These are phyloP conservation scores for Hirsutella rhossiliensis DNA, from an alignment of 2,329 filamentous ascomycete genomes.

Conservation along the genomic window DNA sequence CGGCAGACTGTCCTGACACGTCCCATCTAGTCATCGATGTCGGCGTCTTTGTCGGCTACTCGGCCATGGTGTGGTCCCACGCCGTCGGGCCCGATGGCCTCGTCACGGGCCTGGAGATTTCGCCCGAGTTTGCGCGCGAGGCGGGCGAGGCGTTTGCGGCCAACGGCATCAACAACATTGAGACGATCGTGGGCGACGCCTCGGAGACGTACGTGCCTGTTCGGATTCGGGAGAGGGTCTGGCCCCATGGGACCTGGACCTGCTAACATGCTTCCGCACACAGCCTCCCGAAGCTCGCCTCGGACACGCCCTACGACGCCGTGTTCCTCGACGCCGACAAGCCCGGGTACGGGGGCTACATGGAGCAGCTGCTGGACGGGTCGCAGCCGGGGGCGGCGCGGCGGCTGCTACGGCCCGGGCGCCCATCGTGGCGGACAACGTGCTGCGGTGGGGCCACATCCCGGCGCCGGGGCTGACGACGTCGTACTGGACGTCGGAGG, in stretches of 20 bases:
- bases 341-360: slow-evolving; percentile 35
- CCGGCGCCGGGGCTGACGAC: slow-evolving; percentile 17
- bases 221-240: too few species aligned
- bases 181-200: slow-evolving; percentile 34
- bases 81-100: slow-evolving; percentile 29
- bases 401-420: slow-evolving; percentile 36
- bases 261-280: neutral
- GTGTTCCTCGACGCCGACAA: slow-evolving; percentile 45
- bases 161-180: slow-evolving; percentile 28
- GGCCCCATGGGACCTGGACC: too few species aligned
- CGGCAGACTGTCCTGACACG: neutral
- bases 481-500: slow-evolving; percentile 1
- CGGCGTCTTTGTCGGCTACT: slow-evolving; percentile 36
- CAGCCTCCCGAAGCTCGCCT: slow-evolving; percentile 17
- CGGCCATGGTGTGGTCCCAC: slow-evolving; percentile 34
- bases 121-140: slow-evolving; percentile 27
- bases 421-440: slow-evolving; percentile 42
- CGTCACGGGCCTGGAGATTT: slow-evolving; percentile 34
- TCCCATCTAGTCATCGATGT: slow-evolving; percentile 30
- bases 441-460: slow-evolving; percentile 35
- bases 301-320: slow-evolving; percentile 32
- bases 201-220: slow-evolving; percentile 27
- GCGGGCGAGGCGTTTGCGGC: slow-evolving; percentile 26
- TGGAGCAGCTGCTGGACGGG: slow-evolving; percentile 29
- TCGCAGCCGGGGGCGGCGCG: slow-evolving; percentile 23